Base-by-base conservation (phyloP, 148 eudicot genomes). In the Amaranthus palmeri region DNA sequence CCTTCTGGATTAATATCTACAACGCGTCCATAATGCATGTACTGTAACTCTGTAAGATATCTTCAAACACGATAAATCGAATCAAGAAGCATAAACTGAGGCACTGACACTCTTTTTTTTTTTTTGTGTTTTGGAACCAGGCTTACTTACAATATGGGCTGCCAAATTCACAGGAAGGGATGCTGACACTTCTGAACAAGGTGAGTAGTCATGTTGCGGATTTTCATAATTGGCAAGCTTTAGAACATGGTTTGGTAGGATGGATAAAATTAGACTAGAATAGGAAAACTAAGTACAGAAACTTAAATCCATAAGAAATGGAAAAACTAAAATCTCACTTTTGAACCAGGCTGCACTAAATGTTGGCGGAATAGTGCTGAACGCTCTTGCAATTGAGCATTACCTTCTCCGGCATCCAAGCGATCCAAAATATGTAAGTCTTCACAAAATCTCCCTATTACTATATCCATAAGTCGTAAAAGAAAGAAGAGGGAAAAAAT, bases 21-120 rank as follows among this genome's bases (percentile, higher is more conserved):
- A 93, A 93, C 71, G 87, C 91, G 79, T 83, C 93, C 84, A 82
- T 93, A 82, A 91, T 93, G 98, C 84, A 93, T 87, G 98, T 93
- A 91, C 87, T 77, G 91, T 85, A 81, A 90, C 91, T 89, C 87
- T 77, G 91, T 85, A 81, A 90, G 85, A 86, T 53, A 83, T 73
- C 82, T 86, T 64, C 72, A 65, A 70, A 57, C 70, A 66, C 63
- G 43, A n/a, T 25, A 69, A 49, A 18, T 60, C 46, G 40, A 48
- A 70, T 36, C 0, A 14, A 43, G 61, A 41, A 61, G 7, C 40
- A 48, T 25, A 57, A 75, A 56, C 61, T 76, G 17, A 69, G 65
- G 54, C 40, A 58, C 74, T 76, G 42, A 72, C 12, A 15, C 71
- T 66, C 54, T 65, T 55, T 4, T 63, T 42, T 69, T 65, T 55